phyloP scores from a whole-genome alignment of 352 stramenopile genomes.

The Pythium phragmitis region DNA sequence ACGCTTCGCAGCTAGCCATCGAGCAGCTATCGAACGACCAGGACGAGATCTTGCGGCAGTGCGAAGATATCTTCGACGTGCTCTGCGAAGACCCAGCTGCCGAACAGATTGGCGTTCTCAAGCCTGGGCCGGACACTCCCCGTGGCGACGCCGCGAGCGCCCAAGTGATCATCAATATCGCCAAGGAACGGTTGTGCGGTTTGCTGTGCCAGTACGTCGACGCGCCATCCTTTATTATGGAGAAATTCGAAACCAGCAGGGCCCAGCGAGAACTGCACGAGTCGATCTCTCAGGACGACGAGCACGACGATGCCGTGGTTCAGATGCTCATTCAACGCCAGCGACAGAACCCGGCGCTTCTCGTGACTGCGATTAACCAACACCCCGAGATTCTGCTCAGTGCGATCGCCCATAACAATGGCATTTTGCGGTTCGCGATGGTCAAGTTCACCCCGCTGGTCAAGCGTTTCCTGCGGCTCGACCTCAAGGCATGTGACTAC shows the following conservation, averaged over 20 bases:
- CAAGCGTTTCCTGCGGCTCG: constrained; percentile 66
- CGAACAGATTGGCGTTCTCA: background rate
- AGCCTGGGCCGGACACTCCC: background rate
- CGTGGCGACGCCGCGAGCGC: background rate
- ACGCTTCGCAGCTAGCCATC: constrained; percentile 16
- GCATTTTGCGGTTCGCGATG: constrained; percentile 71
- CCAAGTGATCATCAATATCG: constrained; percentile 6
- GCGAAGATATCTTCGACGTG: constrained; percentile 61
- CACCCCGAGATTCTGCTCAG: constrained; percentile 66
- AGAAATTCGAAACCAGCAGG: constrained; percentile 48
- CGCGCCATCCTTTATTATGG: constrained; percentile 41
- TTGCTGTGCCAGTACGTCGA: constrained; percentile 46
- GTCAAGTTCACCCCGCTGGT: constrained; percentile 62
- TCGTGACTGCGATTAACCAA: constrained; percentile 63
- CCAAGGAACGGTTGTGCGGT: constrained; percentile 39
- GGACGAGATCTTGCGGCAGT: constrained; percentile 38
- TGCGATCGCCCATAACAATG: constrained; percentile 56
- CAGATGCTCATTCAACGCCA: constrained; percentile 50
- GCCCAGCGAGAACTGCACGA: constrained; percentile 21
- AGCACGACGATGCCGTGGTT: constrained; percentile 33
- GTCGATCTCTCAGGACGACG: constrained; percentile 27
- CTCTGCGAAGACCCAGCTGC: constrained; percentile 43
- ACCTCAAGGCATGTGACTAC: constrained; percentile 53
- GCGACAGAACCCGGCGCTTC: constrained; percentile 49
- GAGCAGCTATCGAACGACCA: constrained; percentile 28